Evolutionary conservation across 768 basidiomycete species (phyloP), one percentile per base, ranked within the genome.

Genomic region (Lentinula raphanica): DNA sequence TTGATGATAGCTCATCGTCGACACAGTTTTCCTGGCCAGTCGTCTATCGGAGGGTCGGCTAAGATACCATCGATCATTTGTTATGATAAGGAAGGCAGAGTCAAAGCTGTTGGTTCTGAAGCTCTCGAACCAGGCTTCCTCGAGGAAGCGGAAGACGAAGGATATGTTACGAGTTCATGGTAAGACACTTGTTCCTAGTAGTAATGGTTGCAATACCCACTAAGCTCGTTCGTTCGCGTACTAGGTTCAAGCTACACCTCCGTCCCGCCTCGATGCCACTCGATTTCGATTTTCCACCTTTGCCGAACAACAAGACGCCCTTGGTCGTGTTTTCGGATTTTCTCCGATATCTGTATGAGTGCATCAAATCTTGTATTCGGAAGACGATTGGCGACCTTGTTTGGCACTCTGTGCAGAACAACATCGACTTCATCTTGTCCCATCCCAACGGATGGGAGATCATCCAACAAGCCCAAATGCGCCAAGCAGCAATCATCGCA

Each of bases 401-500:
- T 4, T 84, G 81, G 82, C 65, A 64, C 8, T 75, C 74, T 5
- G 60, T 84, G 4, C 71, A 78, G 60, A 60, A 67, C 13, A 68
- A 60, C 7, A 75, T 81, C 27, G 76, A 83, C 31, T 82, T 79
- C 57, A 73, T 87, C 3, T 73, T 87, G 15, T 76, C 78, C 1
- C 85, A 86, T 62, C 85, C 85, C 3, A 86, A 86, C 60, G 85
- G 83, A 0, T 87, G 85, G 85, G 85, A 80, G 59, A 82, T 82
- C 0, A 67, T 66, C 0, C 85, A 87, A 62, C 86, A 87, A 60
- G 70, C 69, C 19, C 72, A 78, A 63, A 82, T 87, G 71, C 78
- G 85, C 2, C 67, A 67, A 25, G 85, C 85, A 1, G 82, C 83
- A 0, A 69, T 79, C 1, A 56, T 65, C n/a, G 85, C 82, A 0